phyloP scores from a whole-genome alignment of 192 early-diverging fungal species.

The Coemansia sp. region DNA sequence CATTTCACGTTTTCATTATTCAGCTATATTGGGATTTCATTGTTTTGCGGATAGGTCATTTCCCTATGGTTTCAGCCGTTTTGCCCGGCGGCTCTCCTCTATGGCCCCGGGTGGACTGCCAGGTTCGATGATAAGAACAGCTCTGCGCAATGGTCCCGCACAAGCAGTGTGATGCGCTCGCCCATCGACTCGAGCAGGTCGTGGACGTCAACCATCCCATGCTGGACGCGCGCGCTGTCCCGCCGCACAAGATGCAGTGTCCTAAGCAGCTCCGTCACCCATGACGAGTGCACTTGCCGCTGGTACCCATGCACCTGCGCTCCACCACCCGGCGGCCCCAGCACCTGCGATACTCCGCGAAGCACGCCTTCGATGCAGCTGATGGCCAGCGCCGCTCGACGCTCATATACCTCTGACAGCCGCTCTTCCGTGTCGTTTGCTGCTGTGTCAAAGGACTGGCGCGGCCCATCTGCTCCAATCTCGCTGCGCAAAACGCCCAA shows the following conservation, averaged over 20 bases:
- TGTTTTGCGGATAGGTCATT: too few species aligned
- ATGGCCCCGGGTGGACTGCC: background rate
- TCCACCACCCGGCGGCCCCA: background rate
- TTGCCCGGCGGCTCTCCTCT: background rate
- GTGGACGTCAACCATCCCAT: constrained; percentile 11
- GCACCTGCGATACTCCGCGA: constrained; percentile 1
- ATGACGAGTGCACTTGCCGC: constrained; percentile 15
- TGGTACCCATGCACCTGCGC: too few species aligned
- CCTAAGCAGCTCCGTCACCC: constrained; percentile 17
- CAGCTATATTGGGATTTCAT: too few species aligned
- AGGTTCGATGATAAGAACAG: constrained; percentile 18
- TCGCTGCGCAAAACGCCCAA: background rate
- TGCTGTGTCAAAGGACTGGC: background rate
- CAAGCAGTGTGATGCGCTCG: constrained; percentile 19
- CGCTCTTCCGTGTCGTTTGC: background rate
- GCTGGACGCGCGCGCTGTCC: background rate
- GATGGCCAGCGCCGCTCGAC: constrained; percentile 10
- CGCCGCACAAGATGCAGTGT: constrained; percentile 10
- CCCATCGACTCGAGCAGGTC: constrained; percentile 22
- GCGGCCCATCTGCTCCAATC: background rate
- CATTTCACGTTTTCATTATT: background rate
- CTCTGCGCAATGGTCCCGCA: constrained; percentile 19
- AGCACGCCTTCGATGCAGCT: constrained; percentile 21
- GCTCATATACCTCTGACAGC: constrained; percentile 1
- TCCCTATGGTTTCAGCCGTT: background rate